A percentile compares a stretch with the other conserved stretches of the same genome.
Conservation (phyloP, 2,329 filamentous ascomycete genomes). For the Verticillium nonalfalfae region DNA sequence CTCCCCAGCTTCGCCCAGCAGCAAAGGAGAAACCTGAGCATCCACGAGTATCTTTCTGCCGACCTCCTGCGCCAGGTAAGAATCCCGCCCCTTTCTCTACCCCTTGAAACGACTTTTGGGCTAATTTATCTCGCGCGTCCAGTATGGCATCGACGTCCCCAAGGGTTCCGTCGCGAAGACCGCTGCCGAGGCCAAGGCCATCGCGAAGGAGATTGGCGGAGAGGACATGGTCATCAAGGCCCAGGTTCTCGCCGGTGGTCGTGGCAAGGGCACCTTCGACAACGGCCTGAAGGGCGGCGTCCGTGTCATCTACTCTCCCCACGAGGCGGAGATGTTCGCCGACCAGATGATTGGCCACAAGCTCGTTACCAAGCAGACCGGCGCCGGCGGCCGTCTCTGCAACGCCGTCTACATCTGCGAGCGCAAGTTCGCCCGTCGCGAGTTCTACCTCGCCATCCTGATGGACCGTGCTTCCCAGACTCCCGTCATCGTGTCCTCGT, state of each 20-base stretch:
- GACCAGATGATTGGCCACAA: slow-evolving; percentile 99
- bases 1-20: slow-evolving; percentile 61
- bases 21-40: slow-evolving; percentile 84
- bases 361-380: slow-evolving; percentile 99
- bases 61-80: slow-evolving; percentile 73
- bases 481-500: slow-evolving; percentile 95
- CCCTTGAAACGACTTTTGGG: neutral
- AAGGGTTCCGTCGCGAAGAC: slow-evolving; percentile 80
- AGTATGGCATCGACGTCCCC: slow-evolving; percentile 95
- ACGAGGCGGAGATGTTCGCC: slow-evolving; percentile 94
- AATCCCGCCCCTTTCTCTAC: neutral
- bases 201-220: slow-evolving; percentile 84
- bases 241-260: slow-evolving; percentile 93
- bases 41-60: slow-evolving; percentile 97
- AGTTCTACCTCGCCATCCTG: slow-evolving; percentile 98
- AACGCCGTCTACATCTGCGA: slow-evolving; percentile 98
- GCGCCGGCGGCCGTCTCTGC: slow-evolving; percentile 86
- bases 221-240: slow-evolving; percentile 99
- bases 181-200: slow-evolving; percentile 80
- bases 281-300: slow-evolving; percentile 99
- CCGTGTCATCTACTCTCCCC: slow-evolving; percentile 96
- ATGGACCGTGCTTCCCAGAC: slow-evolving; percentile 92
- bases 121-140: slow-evolving; percentile 7
- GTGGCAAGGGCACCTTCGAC: slow-evolving; percentile 96
- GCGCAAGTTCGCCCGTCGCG: slow-evolving; percentile 97